These are phyloP conservation scores for Acanthamoeba quina DNA, from an alignment of 208 protist genomes.

Conservation along the genomic window DNA sequence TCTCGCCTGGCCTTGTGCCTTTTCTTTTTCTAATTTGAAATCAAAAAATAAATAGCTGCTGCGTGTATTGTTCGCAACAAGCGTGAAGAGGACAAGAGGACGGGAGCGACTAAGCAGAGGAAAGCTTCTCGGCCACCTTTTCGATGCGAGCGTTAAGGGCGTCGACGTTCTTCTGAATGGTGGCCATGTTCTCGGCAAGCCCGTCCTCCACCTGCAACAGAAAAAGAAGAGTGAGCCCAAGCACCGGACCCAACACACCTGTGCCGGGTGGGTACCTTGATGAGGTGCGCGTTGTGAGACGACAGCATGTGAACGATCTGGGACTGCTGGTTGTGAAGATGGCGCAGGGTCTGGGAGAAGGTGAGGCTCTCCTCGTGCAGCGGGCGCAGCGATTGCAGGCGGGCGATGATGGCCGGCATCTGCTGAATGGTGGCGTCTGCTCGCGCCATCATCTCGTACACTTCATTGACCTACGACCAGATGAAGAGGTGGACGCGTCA, in stretches of 20 bases:
- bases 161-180: slow-evolving; percentile 74
- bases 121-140: slow-evolving; percentile 16
- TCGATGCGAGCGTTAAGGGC: slow-evolving; percentile 41
- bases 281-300: slow-evolving; percentile 48
- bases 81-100: neutral
- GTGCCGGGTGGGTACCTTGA: slow-evolving; percentile 13
- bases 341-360: slow-evolving; percentile 48
- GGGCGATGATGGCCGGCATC: slow-evolving; percentile 56
- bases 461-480: slow-evolving; percentile 50
- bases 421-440: slow-evolving; percentile 67
- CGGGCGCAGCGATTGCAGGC: slow-evolving; percentile 52
- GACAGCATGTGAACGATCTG: slow-evolving; percentile 62
- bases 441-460: slow-evolving; percentile 74
- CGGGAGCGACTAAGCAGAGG: neutral
- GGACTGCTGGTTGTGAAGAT: slow-evolving; percentile 57
- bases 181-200: slow-evolving; percentile 64
- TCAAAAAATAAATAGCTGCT: neutral
- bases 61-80: neutral
- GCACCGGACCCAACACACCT: no score
- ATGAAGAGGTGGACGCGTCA: neutral
- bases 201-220: slow-evolving; percentile 58
- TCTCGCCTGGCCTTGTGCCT: neutral
- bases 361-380: slow-evolving; percentile 73
- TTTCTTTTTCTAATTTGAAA: neutral
- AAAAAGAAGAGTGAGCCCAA: slow-evolving; percentile 15